Evolutionary conservation across 169 alveolate species (phyloP).

Genomic region (Cryptosporidium ubiquitum): DNA sequence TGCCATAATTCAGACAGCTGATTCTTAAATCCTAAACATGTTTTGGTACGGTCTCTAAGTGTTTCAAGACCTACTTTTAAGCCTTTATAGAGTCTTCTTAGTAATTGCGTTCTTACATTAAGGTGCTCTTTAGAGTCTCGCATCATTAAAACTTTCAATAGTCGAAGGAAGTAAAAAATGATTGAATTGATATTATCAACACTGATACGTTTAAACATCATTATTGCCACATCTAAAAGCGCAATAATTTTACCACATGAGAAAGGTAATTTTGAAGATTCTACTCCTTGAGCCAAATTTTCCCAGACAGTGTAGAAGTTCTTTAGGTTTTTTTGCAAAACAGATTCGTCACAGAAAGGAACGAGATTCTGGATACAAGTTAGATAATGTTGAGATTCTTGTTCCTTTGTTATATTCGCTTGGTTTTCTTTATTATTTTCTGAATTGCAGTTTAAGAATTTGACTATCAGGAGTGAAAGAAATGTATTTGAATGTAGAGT

Average conservation of each 20-base stretch:
- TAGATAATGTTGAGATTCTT: slow-evolving; percentile 43
- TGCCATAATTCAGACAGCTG: slow-evolving; percentile 11
- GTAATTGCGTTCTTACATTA: slow-evolving; percentile 8
- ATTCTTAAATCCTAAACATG: neutral
- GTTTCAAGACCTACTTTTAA: slow-evolving; percentile 24
- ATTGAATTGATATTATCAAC: slow-evolving; percentile 16
- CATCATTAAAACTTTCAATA: slow-evolving; percentile 9
- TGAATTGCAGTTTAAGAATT: slow-evolving; percentile 32
- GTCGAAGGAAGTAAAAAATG: neutral
- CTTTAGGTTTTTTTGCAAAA: slow-evolving; percentile 13
- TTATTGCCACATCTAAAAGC: slow-evolving; percentile 55
- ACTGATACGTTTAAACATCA: slow-evolving; percentile 22
- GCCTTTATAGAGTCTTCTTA: slow-evolving; percentile 42
- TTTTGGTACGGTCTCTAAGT: neutral
- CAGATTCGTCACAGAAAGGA: slow-evolving; percentile 26
- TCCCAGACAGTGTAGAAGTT: slow-evolving; percentile 56
- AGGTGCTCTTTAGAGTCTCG: neutral
- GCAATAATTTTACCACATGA: slow-evolving; percentile 45
- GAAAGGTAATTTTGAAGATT: slow-evolving; percentile 29
- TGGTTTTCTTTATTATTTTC: neutral
- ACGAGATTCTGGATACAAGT: slow-evolving; percentile 55
- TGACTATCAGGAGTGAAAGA: slow-evolving; percentile 32
- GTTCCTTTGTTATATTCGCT: neutral
- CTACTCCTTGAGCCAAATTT: slow-evolving; percentile 41
- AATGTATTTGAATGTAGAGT: slow-evolving; percentile 7